Evolutionary conservation across 257 asterid species (phyloP).

Genomic region (Rhazya stricta): DNA sequence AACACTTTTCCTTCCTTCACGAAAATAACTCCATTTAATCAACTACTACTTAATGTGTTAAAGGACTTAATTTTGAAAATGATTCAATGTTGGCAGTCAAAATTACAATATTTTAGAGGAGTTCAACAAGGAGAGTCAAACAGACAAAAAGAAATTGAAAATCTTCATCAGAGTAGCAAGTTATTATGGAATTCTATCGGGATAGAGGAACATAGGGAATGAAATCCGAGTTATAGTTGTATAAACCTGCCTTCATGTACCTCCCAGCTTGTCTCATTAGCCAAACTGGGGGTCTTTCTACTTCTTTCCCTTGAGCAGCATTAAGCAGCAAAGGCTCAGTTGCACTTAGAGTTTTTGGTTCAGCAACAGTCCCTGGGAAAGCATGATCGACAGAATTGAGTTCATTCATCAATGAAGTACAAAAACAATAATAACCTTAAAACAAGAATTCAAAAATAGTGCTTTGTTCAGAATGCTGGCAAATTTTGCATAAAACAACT

Average conservation of each 20-base stretch:
- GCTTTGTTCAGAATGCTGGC: neutral
- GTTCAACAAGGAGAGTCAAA: neutral
- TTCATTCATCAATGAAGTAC: neutral
- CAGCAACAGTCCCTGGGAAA: conserved; percentile 69
- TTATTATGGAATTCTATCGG: neutral
- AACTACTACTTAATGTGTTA: neutral
- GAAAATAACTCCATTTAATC: neutral
- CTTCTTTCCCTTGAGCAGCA: conserved; percentile 89
- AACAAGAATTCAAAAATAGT: neutral
- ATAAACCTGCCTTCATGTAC: conserved; percentile 99
- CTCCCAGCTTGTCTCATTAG: conserved; percentile 99
- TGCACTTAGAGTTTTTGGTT: conserved; percentile 62
- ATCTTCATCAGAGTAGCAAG: neutral
- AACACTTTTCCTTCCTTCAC: neutral
- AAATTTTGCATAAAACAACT: neutral
- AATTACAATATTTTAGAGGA: neutral
- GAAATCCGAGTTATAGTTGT: neutral
- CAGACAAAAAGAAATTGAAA: neutral
- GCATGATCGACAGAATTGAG: conserved; percentile 10
- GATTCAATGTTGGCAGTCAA: neutral
- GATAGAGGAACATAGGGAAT: neutral
- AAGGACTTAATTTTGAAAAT: neutral
- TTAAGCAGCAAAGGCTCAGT: conserved; percentile 80
- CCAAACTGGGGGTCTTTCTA: conserved; percentile 99
- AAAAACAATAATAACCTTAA: neutral